A percentile compares a stretch with the other conserved stretches of the same genome.
These are phyloP conservation scores for Kalmusia sp. DNA, from an alignment of 2,329 filamentous ascomycete genomes.

Conservation along the genomic window DNA sequence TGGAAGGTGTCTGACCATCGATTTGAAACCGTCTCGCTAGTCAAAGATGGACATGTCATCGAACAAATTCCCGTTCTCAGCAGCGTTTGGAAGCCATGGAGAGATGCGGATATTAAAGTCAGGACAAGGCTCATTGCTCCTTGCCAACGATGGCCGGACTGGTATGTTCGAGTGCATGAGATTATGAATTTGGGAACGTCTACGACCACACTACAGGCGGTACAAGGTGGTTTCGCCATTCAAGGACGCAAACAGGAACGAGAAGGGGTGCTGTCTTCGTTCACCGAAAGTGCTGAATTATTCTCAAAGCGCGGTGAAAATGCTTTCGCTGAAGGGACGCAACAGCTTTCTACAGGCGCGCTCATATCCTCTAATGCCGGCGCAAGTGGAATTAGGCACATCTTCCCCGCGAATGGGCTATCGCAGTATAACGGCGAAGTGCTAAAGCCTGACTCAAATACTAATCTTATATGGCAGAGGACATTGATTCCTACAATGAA, in stretches of 20 bases:
- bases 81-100: slow-evolving; percentile 40
- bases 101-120: slow-evolving; percentile 32
- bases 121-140: slow-evolving; percentile 32
- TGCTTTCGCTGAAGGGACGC: slow-evolving; percentile 26
- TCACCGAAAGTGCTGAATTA: not conserved
- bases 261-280: slow-evolving; percentile 26
- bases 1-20: slow-evolving; percentile 34
- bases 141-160: slow-evolving; percentile 35
- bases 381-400: slow-evolving; percentile 29
- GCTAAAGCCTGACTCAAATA: slow-evolving; percentile 45
- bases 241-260: slow-evolving; percentile 29
- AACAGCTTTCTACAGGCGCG: slow-evolving; percentile 10
- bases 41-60: not conserved
- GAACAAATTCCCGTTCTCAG: slow-evolving; percentile 22
- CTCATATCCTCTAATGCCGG: slow-evolving; percentile 39
- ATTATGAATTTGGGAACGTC: slow-evolving; percentile 17
- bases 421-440: slow-evolving; percentile 14
- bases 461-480: slow-evolving; percentile 43
- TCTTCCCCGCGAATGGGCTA: not conserved
- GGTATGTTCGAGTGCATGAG: slow-evolving; percentile 34
- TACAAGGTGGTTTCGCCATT: slow-evolving; percentile 40
- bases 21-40: slow-evolving; percentile 14
- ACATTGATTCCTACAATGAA: slow-evolving; percentile 38
- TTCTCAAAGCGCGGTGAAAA: not conserved
- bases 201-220: slow-evolving; percentile 9